Percentiles rank a stretch among this genome's conserved stretches.
phyloP scores from a whole-genome alignment of 139 green algal genomes.

The Penium margaritaceum region DNA sequence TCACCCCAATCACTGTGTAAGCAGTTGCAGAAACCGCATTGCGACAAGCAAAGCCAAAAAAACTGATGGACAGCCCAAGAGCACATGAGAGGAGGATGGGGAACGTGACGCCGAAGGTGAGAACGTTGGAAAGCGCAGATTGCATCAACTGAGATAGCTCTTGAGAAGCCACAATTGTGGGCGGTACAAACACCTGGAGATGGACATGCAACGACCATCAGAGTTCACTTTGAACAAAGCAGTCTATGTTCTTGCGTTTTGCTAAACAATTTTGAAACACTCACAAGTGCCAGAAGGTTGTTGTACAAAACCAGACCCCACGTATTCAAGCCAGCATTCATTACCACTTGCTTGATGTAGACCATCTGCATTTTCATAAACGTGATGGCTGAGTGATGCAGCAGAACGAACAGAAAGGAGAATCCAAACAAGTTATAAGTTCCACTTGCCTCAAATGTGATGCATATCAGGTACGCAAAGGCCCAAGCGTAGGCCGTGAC shows the following conservation, averaged over 20 bases:
- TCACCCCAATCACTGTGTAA: slow-evolving; percentile 74
- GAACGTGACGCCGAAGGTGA: slow-evolving; percentile 16
- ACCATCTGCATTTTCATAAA: slow-evolving; percentile 22
- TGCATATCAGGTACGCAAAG: slow-evolving; percentile 28
- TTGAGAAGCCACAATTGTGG: no score
- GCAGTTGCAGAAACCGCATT: slow-evolving; percentile 60
- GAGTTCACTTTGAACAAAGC: no score
- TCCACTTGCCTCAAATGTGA: slow-evolving; percentile 19
- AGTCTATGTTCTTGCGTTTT: no score
- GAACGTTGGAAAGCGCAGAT: no score
- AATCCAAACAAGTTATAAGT: not conserved
- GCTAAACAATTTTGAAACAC: no score
- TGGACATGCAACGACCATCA: no score
- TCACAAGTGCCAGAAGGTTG: slow-evolving; percentile 22
- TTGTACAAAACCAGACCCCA: slow-evolving; percentile 41
- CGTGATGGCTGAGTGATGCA: not conserved
- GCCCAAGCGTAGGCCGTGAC: slow-evolving; percentile 30
- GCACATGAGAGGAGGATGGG: slow-evolving; percentile 60
- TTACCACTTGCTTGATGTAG: slow-evolving; percentile 39
- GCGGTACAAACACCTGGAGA: no score
- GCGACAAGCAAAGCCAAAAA: slow-evolving; percentile 61
- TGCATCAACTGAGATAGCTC: no score
- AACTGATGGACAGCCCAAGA: slow-evolving; percentile 58
- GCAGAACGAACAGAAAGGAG: not conserved
- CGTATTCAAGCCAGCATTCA: slow-evolving; percentile 16